Base-by-base conservation (phyloP, 2,329 filamentous ascomycete species). In the Tothia fuscella region DNA sequence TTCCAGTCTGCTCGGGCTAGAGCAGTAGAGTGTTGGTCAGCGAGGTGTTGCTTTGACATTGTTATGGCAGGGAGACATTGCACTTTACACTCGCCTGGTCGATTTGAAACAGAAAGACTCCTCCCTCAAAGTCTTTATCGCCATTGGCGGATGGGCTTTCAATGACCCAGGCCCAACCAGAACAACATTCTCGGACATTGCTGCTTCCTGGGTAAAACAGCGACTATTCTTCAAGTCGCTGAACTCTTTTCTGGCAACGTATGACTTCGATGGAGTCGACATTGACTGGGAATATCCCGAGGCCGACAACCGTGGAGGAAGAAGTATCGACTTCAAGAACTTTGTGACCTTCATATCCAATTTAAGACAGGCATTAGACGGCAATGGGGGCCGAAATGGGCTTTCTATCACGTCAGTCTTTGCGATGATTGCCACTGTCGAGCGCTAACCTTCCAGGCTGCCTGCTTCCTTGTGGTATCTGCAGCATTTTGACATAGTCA, bases 241-340 rank as follows among this genome's bases (percentile, higher is more conserved):
- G 0, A 43, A 60, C 2, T 36, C 42, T 1, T 70, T 71, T 47
- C 54, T 71, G 49, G 22, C 48, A 2, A 57, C 52, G 5, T 68
- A 66, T 47, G 54, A 53, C 3, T 67, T 71, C 38, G 61, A 65
- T 45, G 65, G 65, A 2, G 53, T 68, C 2, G 65, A 71, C 38
- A 48, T 71, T 16, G 63, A 70, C 46, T 71, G 66, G 67, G 62
- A 64, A 3, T 52, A 56, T 13, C 56, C 54, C 13, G 53, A 46
- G 6, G 45, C 51, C 3, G 21, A 42, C 12, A 61, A 64, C 21
- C 54, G 63, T 4, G 50, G 51, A 5, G 67, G 68, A 2, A 46
- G 42, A 0, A 24, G 51, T 0, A 55, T 51, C 2, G 67, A 70
- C 31, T 50, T 29, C 12, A 38, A 44, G 5, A 56, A 55, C 36